Evolutionary conservation across 345 rosid genomes (phyloP), one percentile per base, ranked within the genome.

Genomic region (Dipteronia sinensis): DNA sequence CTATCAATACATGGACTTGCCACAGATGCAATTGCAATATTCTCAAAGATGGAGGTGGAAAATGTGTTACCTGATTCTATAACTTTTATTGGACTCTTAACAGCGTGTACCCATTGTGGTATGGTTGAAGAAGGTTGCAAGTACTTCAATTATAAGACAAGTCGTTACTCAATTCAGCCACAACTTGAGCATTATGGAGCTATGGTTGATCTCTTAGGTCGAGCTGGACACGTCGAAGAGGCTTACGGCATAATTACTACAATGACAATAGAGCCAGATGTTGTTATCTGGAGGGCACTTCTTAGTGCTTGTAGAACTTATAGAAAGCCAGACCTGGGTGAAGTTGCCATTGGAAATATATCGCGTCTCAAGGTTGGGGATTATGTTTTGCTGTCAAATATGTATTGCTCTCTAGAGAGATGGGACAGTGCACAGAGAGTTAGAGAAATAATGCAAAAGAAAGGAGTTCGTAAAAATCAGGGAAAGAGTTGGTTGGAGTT

Each of bases 401-500:
- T 89, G 9, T 90, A 93, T 68, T 90, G 97, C 83, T 87, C 90
- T 59, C 69, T 88, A 19, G 83, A 85, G 67, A 86, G 80, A 81
- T 93, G 98, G 98, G 89, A 93, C 40, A 81, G 76, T 15, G 95
- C 94, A 0, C 85, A 88, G 64, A 79, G 65, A 77, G 79, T 91
- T 25, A 88, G 98, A 82, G 90, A 93, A 72, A 66, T 72, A 66
- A 94, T 93, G 98, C 85, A 74, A 79, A 79, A 69, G 77, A 80
- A 88, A 38, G 90, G 92, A 76, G 82, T 94, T 77, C 85, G 80
- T 56, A 94, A 94, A 86, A 78, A 65, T 4, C 82, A 80, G 67
- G 98, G 97, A 29, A 93, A 83, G 87, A 92, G 97, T 88, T 94
- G 97, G 94, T 72, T 93, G 44, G 97, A 91, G 78, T 80, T 86